These are phyloP conservation scores for Blastomyces gilchristii DNA, from an alignment of 2,329 filamentous ascomycete genomes.

Conservation along the genomic window DNA sequence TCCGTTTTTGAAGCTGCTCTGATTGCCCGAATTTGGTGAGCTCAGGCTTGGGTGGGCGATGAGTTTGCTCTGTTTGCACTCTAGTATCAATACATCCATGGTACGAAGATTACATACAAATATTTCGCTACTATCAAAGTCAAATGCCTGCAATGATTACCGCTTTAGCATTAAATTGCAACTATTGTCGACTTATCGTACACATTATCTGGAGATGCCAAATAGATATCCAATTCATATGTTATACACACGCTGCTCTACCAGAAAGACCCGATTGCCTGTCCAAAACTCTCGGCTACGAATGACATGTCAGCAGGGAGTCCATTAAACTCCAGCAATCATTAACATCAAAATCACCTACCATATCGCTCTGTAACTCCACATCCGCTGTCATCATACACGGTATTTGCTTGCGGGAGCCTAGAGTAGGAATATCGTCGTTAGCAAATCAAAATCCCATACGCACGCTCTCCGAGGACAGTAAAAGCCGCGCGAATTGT, in stretches of 20 bases:
- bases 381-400: constrained; percentile 34
- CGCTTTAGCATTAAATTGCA: no score
- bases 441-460: neutral
- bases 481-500: neutral
- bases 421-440: constrained; percentile 19
- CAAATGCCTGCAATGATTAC: neutral
- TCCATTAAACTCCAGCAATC: neutral
- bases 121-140: neutral
- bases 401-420: constrained; percentile 31
- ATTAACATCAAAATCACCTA: constrained; percentile 17
- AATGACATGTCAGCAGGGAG: constrained; percentile 1
- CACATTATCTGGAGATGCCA: neutral
- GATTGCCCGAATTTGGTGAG: constrained; percentile 26
- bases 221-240: neutral
- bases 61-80: constrained; percentile 34
- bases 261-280: constrained; percentile 10
- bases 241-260: neutral
- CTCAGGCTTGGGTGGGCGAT: constrained; percentile 23
- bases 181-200: neutral
- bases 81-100: neutral
- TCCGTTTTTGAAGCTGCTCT: constrained; percentile 20
- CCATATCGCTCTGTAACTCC: constrained; percentile 20
- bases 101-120: neutral
- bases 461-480: neutral
- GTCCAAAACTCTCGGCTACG: constrained; percentile 20